Base-by-base conservation (phyloP, 768 basidiomycete genomes). In the Gloeopeniophorella convolvens region DNA sequence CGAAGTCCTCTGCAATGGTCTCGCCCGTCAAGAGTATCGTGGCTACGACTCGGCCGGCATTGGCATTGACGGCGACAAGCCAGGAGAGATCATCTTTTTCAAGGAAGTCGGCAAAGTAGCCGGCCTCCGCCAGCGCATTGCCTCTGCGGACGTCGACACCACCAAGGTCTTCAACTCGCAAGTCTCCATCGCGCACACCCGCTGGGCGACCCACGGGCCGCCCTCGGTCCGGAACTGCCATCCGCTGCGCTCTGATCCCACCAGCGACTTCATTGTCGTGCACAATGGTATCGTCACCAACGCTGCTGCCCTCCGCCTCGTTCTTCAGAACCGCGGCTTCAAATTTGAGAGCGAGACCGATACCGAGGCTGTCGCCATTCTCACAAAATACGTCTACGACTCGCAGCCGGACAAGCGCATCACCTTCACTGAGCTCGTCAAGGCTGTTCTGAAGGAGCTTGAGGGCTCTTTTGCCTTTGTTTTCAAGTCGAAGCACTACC, bases 271-370 rank as follows among this genome's bases (percentile, higher is more conserved):
- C 72, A 80, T 83, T 51, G 71, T 98, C 60, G 94, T 99, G 23
- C 96, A 99, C 78, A 98, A 99, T 61, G 96, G 96, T 63, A 98
- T 98, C 65, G 94, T 98, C 63, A 99, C 95, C 68, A 97, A 96
- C 74, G 82, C 78, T 59, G 73, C 72, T 11, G 94, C 93, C 59
- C 83, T 99, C 61, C 79, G 87, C 54, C 81, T 87, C 58, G 92
- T 99, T 45, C 79, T 99, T 49, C 88, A 94, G 69, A 97, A 97
- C 71, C 82, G 93, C 48, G 96, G 96, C 12, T 98, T 86, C 78
- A 79, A 77, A 57, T 98, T 98, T 65, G 82, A 87, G 67, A 85
- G 87, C 46, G 96, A 99, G 59, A 99, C 96, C 23, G 96, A 99
- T 66, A 96, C 96, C 3, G 96, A 99, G 70, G 90, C 91, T 33